Evolutionary conservation across 2,329 filamentous ascomycete genomes (phyloP), one percentile per base, ranked within the genome.

Genomic region (Passalora sequoiae): DNA sequence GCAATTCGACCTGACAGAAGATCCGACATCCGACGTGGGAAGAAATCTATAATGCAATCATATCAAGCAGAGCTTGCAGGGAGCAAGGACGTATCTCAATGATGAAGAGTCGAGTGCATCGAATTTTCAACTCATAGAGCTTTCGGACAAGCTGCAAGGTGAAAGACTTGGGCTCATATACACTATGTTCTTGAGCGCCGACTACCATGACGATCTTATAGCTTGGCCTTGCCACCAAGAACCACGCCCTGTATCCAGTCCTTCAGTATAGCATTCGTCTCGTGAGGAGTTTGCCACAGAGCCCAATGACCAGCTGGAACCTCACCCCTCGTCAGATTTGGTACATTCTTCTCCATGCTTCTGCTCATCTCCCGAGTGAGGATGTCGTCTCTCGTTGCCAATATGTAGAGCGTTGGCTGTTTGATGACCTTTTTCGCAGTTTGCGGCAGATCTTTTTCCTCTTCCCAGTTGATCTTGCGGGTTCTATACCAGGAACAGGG

Each of bases 241-340:
- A 71, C 73, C 31, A 82, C 72, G 12, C 66, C 68, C 46, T 76
- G 73, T 47, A 94, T 54, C 77, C 89, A 95, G 44, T 75, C 71
- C 43, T 69, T 72, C 54, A 95, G 72, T 47, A 81, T 69, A 38
- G 61, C 63, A 64, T 96, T 96, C 3, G 87, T 78, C 56, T 83
- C 78, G 16, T 73, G 76, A 0, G 83, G 75, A 51, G 77, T 78
- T 70, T 95, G 79, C 71, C 80, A 82, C 61, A 94, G 67, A 33
- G 83, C 86, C 91, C 91, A 97, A 66, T 97, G 92, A 13, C 75
- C 71, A 0, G 83, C 75, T 25, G 81, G 66, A 42, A 95, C 82
- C 61, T 85, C 78, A 6, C 69, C 74, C 47, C 75, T 72, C 6
- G 77, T 84, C 58, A 94, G 65, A 35, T 79, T 74, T 2, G 77